Percentiles rank a stretch among this genome's conserved stretches.
Evolutionary conservation across 345 rosid species (phyloP).

Genomic region (Eucalyptus coolabah): DNA sequence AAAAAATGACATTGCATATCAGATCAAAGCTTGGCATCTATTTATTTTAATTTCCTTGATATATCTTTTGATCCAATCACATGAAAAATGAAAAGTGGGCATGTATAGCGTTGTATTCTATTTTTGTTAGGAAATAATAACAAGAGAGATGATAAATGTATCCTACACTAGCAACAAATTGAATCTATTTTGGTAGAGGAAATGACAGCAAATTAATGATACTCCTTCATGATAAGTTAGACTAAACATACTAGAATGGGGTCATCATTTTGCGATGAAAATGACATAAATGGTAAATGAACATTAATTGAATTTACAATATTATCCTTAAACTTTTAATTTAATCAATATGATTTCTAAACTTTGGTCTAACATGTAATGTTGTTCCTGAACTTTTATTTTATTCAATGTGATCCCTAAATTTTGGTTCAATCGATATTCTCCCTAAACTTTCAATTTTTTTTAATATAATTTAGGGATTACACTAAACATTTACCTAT

Average conservation of each 20-base stretch:
- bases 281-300: background rate
- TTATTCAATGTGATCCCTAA: rapidly evolving
- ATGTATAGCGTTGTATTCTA: background rate
- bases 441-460: background rate
- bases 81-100: background rate
- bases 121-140: no score
- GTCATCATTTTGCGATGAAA: background rate
- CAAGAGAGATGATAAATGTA: background rate
- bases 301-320: background rate
- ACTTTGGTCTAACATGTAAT: rapidly evolving
- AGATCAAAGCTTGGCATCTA: background rate
- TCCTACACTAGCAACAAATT: background rate
- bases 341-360: rapidly evolving
- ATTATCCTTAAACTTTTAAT: background rate
- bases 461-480: background rate
- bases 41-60: background rate
- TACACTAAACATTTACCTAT: background rate
- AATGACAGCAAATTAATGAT: background rate
- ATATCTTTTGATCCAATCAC: background rate
- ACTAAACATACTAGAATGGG: background rate
- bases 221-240: background rate
- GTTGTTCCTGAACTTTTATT: background rate
- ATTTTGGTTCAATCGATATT: background rate
- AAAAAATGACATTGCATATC: background rate
- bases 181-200: background rate